Conservation (phyloP, 2,329 filamentous ascomycete genomes). For the Leptographium flavum region DNA sequence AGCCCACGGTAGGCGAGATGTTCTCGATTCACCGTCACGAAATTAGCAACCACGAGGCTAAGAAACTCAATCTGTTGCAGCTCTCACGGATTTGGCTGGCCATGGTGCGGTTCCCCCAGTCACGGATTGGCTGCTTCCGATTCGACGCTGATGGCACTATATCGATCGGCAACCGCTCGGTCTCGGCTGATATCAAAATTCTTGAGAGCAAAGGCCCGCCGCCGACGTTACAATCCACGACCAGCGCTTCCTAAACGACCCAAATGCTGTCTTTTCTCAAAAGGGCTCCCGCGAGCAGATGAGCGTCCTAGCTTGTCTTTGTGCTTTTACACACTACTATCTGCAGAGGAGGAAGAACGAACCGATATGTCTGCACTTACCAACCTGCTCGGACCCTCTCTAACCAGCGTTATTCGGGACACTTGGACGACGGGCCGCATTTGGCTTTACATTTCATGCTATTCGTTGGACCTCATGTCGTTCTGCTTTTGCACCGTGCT, state of each 20-base stretch:
- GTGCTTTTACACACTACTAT: background rate
- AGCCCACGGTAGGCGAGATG: too few species aligned
- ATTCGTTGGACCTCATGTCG: too few species aligned
- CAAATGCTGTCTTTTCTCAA: background rate
- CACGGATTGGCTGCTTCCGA: background rate
- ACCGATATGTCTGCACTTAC: background rate
- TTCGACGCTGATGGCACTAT: background rate
- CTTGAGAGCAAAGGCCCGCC: background rate
- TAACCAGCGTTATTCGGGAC: background rate
- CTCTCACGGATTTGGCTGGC: background rate
- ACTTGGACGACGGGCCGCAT: background rate
- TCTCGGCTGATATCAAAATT: background rate
- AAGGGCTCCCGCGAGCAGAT: background rate
- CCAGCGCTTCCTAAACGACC: background rate
- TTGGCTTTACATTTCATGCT: background rate
- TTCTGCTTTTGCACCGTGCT: too few species aligned
- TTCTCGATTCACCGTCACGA: too few species aligned
- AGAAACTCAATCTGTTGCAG: background rate
- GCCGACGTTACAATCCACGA: background rate
- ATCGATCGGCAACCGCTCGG: background rate
- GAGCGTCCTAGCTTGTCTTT: background rate
- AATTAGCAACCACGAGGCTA: background rate
- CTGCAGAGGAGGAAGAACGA: background rate
- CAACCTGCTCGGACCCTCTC: background rate
- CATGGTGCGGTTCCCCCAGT: background rate